Evolutionary conservation across 768 basidiomycete species (phyloP).

Genomic region (Leccinum incarnatum): DNA sequence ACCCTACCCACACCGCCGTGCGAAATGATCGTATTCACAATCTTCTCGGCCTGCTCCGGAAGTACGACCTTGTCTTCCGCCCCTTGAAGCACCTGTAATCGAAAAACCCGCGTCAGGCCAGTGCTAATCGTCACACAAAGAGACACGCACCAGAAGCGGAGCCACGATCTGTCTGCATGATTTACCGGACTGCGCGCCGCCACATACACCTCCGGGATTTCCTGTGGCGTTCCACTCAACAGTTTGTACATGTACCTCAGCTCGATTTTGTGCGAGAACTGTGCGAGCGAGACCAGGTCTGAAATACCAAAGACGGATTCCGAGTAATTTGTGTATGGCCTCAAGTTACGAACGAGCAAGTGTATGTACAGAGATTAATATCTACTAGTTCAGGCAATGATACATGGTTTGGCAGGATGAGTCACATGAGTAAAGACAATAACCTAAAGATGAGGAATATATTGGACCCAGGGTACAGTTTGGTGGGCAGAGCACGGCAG

Average conservation of each 20-base stretch:
- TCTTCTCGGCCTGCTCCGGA: constrained; percentile 38
- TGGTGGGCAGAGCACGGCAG: not conserved
- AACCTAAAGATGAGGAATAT: not conserved
- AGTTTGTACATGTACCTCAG: constrained; percentile 56
- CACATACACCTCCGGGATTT: constrained; percentile 56
- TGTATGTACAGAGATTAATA: constrained; percentile 15
- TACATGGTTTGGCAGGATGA: not conserved
- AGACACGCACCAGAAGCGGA: constrained; percentile 58
- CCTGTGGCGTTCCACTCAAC: constrained; percentile 53
- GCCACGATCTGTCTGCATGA: constrained; percentile 58
- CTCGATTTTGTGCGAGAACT: constrained; percentile 74
- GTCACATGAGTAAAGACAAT: not conserved
- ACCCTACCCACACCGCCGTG: no score
- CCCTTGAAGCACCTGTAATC: constrained; percentile 64
- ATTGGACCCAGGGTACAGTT: not conserved
- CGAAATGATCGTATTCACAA: no score
- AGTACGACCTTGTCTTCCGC: constrained; percentile 62
- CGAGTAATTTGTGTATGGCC: not conserved
- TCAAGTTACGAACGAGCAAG: not conserved
- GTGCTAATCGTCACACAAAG: no score
- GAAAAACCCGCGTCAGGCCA: constrained; percentile 2
- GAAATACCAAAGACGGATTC: constrained; percentile 55
- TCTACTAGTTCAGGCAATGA: not conserved
- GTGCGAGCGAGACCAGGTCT: constrained; percentile 53
- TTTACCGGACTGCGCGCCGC: constrained; percentile 63